phyloP scores from a whole-genome alignment of 306 rosid genomes.

The Pueraria montana region DNA sequence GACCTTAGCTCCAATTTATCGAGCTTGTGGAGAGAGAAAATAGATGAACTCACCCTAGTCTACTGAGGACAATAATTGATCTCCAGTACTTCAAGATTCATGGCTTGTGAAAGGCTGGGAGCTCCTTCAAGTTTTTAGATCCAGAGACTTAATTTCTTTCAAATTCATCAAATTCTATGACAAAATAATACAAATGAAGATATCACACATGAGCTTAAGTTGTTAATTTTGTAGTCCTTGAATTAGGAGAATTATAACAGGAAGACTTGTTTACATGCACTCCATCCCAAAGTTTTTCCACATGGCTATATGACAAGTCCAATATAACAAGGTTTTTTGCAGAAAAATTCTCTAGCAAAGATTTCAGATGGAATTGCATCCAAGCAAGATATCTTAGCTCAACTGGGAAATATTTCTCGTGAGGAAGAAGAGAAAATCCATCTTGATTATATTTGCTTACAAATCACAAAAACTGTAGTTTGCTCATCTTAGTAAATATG shows the following conservation, averaged over 20 bases:
- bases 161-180: constrained; percentile 15
- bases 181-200: background rate
- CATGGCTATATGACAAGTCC: background rate
- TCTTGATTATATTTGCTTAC: background rate
- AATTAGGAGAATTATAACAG: background rate
- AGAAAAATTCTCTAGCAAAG: constrained; percentile 28
- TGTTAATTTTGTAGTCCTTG: background rate
- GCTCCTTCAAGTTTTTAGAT: background rate
- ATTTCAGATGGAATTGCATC: constrained; percentile 24
- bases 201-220: background rate
- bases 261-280: constrained; percentile 10
- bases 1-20: background rate
- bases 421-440: background rate
- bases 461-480: constrained; percentile 25
- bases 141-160: background rate
- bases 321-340: constrained; percentile 9
- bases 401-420: background rate
- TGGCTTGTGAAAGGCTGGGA: constrained; percentile 24
- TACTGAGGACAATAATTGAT: background rate
- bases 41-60: background rate
- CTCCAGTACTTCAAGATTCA: constrained; percentile 13
- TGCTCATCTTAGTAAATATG: constrained; percentile 11
- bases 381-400: constrained; percentile 31
- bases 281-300: constrained; percentile 38
- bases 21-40: constrained; percentile 16